Base-by-base conservation (phyloP, 345 rosid genomes). In the Bruguiera parviflora region DNA sequence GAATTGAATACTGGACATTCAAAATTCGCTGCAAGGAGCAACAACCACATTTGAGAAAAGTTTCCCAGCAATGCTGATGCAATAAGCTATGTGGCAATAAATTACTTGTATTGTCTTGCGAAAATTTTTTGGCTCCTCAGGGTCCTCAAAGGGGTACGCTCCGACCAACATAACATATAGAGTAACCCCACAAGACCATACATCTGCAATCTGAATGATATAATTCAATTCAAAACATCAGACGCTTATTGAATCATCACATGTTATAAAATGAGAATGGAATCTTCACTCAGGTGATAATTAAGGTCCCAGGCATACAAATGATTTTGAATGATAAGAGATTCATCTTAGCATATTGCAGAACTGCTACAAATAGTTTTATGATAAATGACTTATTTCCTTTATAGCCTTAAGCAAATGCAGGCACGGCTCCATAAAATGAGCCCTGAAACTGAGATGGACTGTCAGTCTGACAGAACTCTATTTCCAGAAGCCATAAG, bases 161-260 rank as follows among this genome's bases (percentile, higher is more conserved):
- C 99, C 99, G 61, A 92, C 99, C 69, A 92, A 75, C 99, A 96
- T 96, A 15, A 96, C 99, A 52, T 89, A 96, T 58, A 96, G 70
- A 66, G 99, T 96, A 62, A 96, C 99, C 19, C 99, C 98, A 72
- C 99, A 96, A 24, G 99, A 96, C 98, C 99, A 96, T 35, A 95
- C 99, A 80, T 95, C 99, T 21, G 99, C 99, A 82, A 92, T 81
- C 99, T 91, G 91, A 58, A 66, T 56, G 62, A 61, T 6, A 32
- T 33, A 64, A 61, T 35, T 24, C 8, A 49, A 51, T 16, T 37
- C 43, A 71, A 58, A 64, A 28, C 4, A 57, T 77, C 22, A 56
- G 68, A 15, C 3, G 18, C 20, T 28, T 9, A 55, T 56, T 11
- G 25, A 51, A 11, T 25, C 21, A n/a, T 57, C 24, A 15, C 13